These are phyloP conservation scores for Leccinum sublutescens DNA, from an alignment of 768 basidiomycete species.

Conservation along the genomic window DNA sequence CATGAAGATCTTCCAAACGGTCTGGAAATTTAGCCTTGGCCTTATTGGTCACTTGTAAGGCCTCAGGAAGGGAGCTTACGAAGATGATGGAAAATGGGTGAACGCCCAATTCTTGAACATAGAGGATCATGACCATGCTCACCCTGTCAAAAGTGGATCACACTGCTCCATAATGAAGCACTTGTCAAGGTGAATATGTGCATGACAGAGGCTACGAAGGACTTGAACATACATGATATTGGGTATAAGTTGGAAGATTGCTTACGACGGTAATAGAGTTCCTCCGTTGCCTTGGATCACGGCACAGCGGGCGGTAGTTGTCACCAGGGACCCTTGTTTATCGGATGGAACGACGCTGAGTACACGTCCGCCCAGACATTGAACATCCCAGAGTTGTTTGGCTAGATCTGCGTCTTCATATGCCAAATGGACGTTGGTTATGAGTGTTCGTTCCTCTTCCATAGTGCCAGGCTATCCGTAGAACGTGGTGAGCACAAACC, in stretches of 20 bases:
- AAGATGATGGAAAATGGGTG: constrained; percentile 2
- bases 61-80: constrained; percentile 54
- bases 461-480: neutral
- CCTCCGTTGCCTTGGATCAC: constrained; percentile 27
- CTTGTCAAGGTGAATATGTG: constrained; percentile 68
- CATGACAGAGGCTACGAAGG: constrained; percentile 48
- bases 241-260: neutral
- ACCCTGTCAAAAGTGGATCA: constrained; percentile 52
- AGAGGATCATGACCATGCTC: constrained; percentile 14
- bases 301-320: neutral
- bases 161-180: constrained; percentile 63
- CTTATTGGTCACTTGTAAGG: constrained; percentile 47
- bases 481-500: neutral
- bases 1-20: constrained; percentile 44
- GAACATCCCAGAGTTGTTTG: constrained; percentile 32
- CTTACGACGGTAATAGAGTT: constrained; percentile 35
- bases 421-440: constrained; percentile 32
- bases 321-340: constrained; percentile 1
- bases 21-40: constrained; percentile 51
- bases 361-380: constrained; percentile 31
- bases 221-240: constrained; percentile 16
- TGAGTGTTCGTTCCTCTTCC: constrained; percentile 9
- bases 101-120: neutral
- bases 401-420: constrained; percentile 26
- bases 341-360: constrained; percentile 20